Conservation (phyloP, 1,139 yeast genomes). For the Nakaseomyces delphensis region DNA sequence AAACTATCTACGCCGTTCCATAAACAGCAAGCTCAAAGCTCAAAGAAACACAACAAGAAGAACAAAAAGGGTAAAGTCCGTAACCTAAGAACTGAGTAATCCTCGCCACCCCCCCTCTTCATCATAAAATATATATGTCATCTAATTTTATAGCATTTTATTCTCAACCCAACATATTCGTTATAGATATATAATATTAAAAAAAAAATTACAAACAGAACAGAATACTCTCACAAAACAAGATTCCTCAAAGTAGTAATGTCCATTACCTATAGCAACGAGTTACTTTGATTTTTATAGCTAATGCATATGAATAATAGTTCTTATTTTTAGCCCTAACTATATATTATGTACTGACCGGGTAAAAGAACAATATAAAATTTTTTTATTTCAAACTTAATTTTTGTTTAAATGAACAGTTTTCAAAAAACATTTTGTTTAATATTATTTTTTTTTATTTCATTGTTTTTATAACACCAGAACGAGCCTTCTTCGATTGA, state of each 20-base stretch:
- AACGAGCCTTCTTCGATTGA: constrained; percentile 1
- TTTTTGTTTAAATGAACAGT: too few species aligned
- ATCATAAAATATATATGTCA: not conserved
- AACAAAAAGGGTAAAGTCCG: constrained; percentile 42
- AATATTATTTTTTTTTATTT: not conserved
- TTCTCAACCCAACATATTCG: too few species aligned
- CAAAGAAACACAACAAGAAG: constrained; percentile 70
- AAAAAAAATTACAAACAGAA: not conserved
- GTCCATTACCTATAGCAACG: too few species aligned
- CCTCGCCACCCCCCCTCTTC: not conserved
- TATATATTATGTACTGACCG: not conserved
- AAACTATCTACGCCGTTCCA: constrained; percentile 68
- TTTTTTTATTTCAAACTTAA: not conserved
- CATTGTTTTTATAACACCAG: not conserved
- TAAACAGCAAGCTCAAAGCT: constrained; percentile 34
- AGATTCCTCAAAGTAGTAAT: too few species aligned
- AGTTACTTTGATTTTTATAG: too few species aligned
- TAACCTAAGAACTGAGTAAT: not conserved
- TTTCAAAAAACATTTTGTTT: too few species aligned
- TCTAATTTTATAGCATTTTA: constrained; percentile 5
- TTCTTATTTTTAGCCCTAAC: too few species aligned
- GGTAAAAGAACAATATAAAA: not conserved
- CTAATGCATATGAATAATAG: too few species aligned
- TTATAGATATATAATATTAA: too few species aligned
- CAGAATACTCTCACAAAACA: too few species aligned